Evolutionary conservation across 2,329 filamentous ascomycete genomes (phyloP).

Genomic region (Fusarium succisae): DNA sequence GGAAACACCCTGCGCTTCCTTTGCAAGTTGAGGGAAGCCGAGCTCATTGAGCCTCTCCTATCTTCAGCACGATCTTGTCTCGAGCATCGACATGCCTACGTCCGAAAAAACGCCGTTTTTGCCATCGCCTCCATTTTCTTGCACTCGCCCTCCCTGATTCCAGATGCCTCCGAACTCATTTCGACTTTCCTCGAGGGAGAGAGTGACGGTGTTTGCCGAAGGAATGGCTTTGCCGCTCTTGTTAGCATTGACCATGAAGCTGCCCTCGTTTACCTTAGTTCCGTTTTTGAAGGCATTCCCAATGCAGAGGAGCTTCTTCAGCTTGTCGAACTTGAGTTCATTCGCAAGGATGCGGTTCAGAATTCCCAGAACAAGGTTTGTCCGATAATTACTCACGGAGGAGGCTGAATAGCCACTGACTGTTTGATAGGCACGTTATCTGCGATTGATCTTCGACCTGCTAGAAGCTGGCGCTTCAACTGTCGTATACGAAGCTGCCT

Average conservation of each 20-base stretch:
- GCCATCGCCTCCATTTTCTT: slow-evolving; percentile 92
- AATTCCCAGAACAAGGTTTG: slow-evolving; percentile 92
- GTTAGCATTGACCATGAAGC: slow-evolving; percentile 93
- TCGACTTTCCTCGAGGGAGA: slow-evolving; percentile 89
- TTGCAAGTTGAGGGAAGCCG: slow-evolving; percentile 93
- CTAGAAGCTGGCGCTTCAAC: slow-evolving; percentile 93
- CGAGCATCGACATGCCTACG: slow-evolving; percentile 96
- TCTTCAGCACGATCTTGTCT: slow-evolving; percentile 92
- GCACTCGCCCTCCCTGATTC: slow-evolving; percentile 90
- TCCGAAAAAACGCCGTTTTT: slow-evolving; percentile 97
- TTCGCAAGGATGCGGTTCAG: slow-evolving; percentile 94
- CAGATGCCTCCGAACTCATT: slow-evolving; percentile 93
- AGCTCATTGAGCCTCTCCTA: slow-evolving; percentile 94
- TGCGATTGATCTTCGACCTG: slow-evolving; percentile 95
- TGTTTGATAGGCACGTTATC: slow-evolving; percentile 76
- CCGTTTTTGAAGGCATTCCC: slow-evolving; percentile 90
- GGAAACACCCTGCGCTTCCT: slow-evolving; percentile 98
- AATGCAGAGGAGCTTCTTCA: slow-evolving; percentile 95
- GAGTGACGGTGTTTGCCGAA: slow-evolving; percentile 94
- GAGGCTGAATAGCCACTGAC: slow-evolving; percentile 41
- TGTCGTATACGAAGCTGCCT: slow-evolving; percentile 96
- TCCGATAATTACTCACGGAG: background rate
- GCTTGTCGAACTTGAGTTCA: slow-evolving; percentile 94
- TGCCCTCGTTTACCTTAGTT: slow-evolving; percentile 86
- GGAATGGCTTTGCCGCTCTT: slow-evolving; percentile 94